Percentiles rank a stretch among this genome's conserved stretches.
phyloP scores from a whole-genome alignment of 352 stramenopile genomes.

The Phytophthora capsici region DNA sequence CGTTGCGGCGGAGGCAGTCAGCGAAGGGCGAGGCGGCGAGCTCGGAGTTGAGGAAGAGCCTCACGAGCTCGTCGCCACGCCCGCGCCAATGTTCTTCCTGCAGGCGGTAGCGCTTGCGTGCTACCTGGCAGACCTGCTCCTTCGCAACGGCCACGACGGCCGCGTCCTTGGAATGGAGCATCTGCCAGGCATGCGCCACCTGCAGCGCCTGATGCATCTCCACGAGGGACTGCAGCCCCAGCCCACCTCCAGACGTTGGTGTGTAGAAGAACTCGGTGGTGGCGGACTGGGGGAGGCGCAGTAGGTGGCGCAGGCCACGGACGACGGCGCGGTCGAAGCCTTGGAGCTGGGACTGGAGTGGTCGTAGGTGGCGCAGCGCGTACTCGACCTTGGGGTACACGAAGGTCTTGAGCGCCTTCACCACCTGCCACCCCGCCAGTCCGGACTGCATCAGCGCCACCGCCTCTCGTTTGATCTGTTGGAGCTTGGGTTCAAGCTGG shows the following conservation, averaged over 20 bases:
- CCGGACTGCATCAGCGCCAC: slow-evolving; percentile 14
- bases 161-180: slow-evolving; percentile 17
- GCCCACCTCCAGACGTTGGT: slow-evolving; percentile 4
- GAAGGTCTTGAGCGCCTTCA: slow-evolving; percentile 22
- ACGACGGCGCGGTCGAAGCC: slow-evolving; percentile 1
- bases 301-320: not conserved
- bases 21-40: slow-evolving; percentile 7
- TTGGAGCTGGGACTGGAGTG: slow-evolving; percentile 10
- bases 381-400: slow-evolving; percentile 21
- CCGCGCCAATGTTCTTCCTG: slow-evolving; percentile 18
- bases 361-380: slow-evolving; percentile 4
- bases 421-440: slow-evolving; percentile 3
- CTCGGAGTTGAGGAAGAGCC: slow-evolving; percentile 13
- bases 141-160: not conserved
- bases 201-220: slow-evolving; percentile 23
- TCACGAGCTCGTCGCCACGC: not conserved
- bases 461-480: slow-evolving; percentile 10
- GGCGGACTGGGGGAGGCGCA: not conserved
- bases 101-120: slow-evolving; percentile 13
- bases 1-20: not conserved
- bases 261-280: slow-evolving; percentile 21
- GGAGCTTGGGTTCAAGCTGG: not conserved
- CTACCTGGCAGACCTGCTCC: slow-evolving; percentile 11
- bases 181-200: slow-evolving; percentile 22
- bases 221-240: slow-evolving; percentile 14